A percentile compares a stretch with the other conserved stretches of the same genome.
Conservation (phyloP, 73 alveolate species). For the Tetrahymena thermophila region DNA sequence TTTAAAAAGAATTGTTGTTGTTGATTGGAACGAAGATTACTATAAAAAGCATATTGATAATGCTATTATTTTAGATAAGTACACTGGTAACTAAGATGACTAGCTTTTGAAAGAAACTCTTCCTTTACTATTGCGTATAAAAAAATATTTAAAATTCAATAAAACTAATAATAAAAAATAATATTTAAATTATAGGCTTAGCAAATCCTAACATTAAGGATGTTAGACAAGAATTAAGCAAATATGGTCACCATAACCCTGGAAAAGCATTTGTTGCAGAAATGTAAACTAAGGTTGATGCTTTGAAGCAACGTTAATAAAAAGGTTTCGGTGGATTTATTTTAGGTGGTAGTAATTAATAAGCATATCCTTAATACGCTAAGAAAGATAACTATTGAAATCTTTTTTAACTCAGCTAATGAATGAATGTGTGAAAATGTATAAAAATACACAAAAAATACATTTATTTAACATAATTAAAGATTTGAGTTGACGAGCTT, state of each 20-base stretch:
- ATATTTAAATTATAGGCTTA: not conserved
- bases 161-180: not conserved
- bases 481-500: too few relatives aligned
- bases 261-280: not conserved
- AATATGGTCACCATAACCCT: not conserved
- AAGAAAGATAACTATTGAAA: not conserved
- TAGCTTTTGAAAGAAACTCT: not conserved
- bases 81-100: not conserved
- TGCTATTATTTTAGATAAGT: not conserved
- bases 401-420: not conserved
- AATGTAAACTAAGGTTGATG: not conserved
- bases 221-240: not conserved
- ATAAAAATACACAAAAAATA: not conserved
- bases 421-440: not conserved
- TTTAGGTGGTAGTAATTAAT: not conserved
- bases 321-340: not conserved
- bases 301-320: not conserved
- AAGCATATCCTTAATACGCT: not conserved
- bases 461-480: not conserved
- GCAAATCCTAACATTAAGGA: not conserved
- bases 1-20: not conserved
- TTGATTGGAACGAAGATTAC: not conserved
- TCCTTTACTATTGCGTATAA: not conserved
- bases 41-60: not conserved
- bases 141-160: not conserved